Conservation (phyloP, 495 filamentous ascomycete genomes). For the Cudoniella acicularis region DNA sequence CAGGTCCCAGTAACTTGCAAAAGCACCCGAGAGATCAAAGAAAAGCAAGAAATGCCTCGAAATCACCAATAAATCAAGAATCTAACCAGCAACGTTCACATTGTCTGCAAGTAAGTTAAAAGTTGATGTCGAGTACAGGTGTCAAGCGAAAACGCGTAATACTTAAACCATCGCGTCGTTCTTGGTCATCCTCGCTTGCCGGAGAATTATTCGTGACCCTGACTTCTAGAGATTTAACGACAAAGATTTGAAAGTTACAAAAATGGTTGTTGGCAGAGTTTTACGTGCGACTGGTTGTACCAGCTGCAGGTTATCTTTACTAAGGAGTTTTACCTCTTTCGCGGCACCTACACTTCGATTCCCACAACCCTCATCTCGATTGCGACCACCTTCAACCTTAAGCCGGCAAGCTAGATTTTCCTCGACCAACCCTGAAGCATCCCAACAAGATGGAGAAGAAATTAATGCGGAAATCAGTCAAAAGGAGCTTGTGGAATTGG, state of each 20-base stretch:
- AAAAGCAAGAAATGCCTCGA: too few relatives aligned
- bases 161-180: neutral
- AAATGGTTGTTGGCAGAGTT: conserved; percentile 19
- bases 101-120: too few relatives aligned
- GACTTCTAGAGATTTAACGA: neutral
- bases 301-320: conserved; percentile 17
- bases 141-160: too few relatives aligned
- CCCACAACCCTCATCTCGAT: neutral
- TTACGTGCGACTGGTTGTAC: conserved; percentile 19
- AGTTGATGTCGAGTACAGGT: too few relatives aligned
- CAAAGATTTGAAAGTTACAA: neutral
- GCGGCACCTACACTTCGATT: conserved; percentile 6
- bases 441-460: neutral
- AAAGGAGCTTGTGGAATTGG: conserved; percentile 2
- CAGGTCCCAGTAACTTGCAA: too few relatives aligned
- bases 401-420: neutral
- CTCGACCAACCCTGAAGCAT: neutral
- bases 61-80: too few relatives aligned
- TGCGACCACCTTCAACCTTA: neutral
- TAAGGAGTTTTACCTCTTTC: conserved; percentile 21
- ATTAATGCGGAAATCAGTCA: neutral
- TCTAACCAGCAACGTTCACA: too few relatives aligned
- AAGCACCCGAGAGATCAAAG: neutral
- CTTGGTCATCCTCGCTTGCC: conserved; percentile 1
- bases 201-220: conserved; percentile 4